Conservation (phyloP, 345 rosid genomes). For the Citrus sinensis region DVS_A1.0 CM039162.1:4928501-4929000, state of each 20-base stretch:
- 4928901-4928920: neutral
- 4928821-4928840: neutral
- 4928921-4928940: neutral
- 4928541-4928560: neutral
- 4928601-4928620: neutral
- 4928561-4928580: neutral
- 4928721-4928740: neutral
- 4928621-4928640: neutral
- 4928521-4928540: neutral
- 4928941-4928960: neutral
- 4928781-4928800: neutral
- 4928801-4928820: neutral
- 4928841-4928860: neutral
- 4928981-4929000: neutral
- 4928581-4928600: neutral
- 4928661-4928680: neutral
- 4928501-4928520: neutral
- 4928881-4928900: neutral
- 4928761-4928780: neutral
- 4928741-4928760: neutral
- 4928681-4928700: neutral
- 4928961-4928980: neutral
- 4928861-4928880: neutral
- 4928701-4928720: neutral
- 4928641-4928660: neutral